Conservation (phyloP, 176 grass and related monocot genomes). For the Poa annua region DNA sequence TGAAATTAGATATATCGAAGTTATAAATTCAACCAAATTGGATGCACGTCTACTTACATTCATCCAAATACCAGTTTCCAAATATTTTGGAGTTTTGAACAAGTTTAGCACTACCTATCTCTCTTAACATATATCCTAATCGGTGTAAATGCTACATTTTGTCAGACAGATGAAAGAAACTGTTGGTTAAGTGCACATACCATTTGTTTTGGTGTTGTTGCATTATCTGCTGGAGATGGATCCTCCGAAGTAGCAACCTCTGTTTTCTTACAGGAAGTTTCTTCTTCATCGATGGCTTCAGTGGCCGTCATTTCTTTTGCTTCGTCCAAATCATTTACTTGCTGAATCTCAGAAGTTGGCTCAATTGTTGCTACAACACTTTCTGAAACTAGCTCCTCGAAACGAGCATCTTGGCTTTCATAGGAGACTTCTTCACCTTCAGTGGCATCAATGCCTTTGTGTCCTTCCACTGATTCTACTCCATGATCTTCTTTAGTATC, state of each 20-base stretch:
- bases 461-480: conserved; percentile 31
- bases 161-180: background rate
- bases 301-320: background rate
- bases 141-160: background rate
- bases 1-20: background rate
- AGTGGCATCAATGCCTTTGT: conserved; percentile 23
- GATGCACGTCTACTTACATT: conserved; percentile 8
- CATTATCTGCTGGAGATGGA: conserved; percentile 40
- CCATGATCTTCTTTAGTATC: conserved; percentile 33
- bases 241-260: conserved; percentile 24
- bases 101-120: conserved; percentile 28
- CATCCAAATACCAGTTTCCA: conserved; percentile 14
- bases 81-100: conserved; percentile 19
- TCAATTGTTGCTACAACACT: conserved; percentile 32
- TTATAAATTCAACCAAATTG: conserved; percentile 17
- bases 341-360: conserved; percentile 30
- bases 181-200: conserved; percentile 27
- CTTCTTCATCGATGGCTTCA: conserved; percentile 32
- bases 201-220: conserved; percentile 21
- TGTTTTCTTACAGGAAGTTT: background rate
- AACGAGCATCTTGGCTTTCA: conserved; percentile 27
- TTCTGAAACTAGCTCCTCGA: conserved; percentile 44
- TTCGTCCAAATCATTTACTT: conserved; percentile 32
- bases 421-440: conserved; percentile 33
- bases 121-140: conserved; percentile 24